A percentile compares a stretch with the other conserved stretches of the same genome.
Evolutionary conservation across 2,329 filamentous ascomycete species (phyloP).

Genomic region (Fusarium nurragi): DNA sequence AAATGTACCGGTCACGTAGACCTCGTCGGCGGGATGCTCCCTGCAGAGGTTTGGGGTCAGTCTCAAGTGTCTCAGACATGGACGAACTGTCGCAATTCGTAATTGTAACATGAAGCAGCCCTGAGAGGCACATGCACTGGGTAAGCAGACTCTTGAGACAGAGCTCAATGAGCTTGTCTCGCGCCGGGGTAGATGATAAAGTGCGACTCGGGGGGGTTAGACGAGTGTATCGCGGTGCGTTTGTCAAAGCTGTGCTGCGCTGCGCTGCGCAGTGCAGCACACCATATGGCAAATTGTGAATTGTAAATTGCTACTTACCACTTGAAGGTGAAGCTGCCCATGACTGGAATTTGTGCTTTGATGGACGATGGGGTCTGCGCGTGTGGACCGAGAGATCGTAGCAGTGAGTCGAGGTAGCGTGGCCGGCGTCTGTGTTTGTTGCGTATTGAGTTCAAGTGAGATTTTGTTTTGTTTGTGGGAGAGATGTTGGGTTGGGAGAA

Average conservation of each 20-base stretch:
- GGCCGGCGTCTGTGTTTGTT: conserved; percentile 20
- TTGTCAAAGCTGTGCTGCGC: conserved; percentile 22
- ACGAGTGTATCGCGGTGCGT: background rate
- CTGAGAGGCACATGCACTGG: conserved; percentile 2
- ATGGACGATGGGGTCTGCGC: conserved; percentile 25
- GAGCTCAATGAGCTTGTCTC: conserved; percentile 25
- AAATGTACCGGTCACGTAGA: conserved; percentile 95
- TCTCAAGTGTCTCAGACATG: conserved; percentile 39
- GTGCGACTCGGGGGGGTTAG: conserved; percentile 6
- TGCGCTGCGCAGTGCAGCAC: background rate
- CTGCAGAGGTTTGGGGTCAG: conserved; percentile 59
- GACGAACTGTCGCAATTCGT: conserved; percentile 12
- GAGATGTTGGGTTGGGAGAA: conserved; percentile 40
- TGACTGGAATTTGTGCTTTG: conserved; percentile 50
- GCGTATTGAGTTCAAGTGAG: conserved; percentile 31
- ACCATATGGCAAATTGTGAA: background rate
- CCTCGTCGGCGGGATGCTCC: conserved; percentile 84
- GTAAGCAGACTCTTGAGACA: conserved; percentile 15
- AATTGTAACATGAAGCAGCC: conserved; percentile 17
- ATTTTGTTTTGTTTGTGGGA: conserved; percentile 36
- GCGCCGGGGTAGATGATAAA: conserved; percentile 11
- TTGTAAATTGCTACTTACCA: conserved; percentile 62
- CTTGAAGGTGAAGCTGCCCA: conserved; percentile 76
- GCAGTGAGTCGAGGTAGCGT: conserved; percentile 22
- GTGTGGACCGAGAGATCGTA: conserved; percentile 18